Base-by-base conservation (phyloP, 768 basidiomycete species). In the Amanita phalloides region DNA sequence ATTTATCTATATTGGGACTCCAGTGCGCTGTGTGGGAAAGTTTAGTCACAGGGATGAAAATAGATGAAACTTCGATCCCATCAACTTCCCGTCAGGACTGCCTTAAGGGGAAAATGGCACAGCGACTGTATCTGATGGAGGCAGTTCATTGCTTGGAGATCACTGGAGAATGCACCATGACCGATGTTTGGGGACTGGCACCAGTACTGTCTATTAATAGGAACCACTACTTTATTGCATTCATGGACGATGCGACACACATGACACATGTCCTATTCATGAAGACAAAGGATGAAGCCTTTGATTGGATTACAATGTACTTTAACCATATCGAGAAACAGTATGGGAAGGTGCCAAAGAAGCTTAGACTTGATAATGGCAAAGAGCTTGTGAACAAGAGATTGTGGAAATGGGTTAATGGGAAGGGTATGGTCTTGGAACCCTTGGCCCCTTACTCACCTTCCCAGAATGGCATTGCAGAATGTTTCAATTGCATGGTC, bases 281-380 rank as follows among this genome's bases (percentile, higher is more conserved):
- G 21, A 45, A 41, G 25, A 41, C 20, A 10, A 54, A 54, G 23
- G 36, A 39, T 50, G 48, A 54, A 25, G 53, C 53, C 14, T 17
- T 46, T 3, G 20, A 39, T 6, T 9, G 10, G 7, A 26, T 51
- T 46, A 33, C 14, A 11, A 11, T 10, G 10, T 44, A 42, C n/a
- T 20, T 47, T 23, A 9, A 4, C 13, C 4, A 38, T 2, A 33
- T 46, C 2, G 21, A 28, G 21, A 20, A 13, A 3, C 25, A 54
- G 23, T 41, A 14, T 25, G 38, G 26, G n/a, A 21, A 28, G n/a
- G 23, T 32, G 3, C 49, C 39, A 13, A 39, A 43, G 28, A 37
- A 39, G 10, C 9, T 50, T 6, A 2, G 5, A 2, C 25, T 26
- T 5, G 5, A 26, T 5, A 26, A 26, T 26, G 25, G 25, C 5